These are phyloP conservation scores for Epichloe aotearoae DNA, from an alignment of 2,329 filamentous ascomycete genomes.

Conservation along the genomic window DNA sequence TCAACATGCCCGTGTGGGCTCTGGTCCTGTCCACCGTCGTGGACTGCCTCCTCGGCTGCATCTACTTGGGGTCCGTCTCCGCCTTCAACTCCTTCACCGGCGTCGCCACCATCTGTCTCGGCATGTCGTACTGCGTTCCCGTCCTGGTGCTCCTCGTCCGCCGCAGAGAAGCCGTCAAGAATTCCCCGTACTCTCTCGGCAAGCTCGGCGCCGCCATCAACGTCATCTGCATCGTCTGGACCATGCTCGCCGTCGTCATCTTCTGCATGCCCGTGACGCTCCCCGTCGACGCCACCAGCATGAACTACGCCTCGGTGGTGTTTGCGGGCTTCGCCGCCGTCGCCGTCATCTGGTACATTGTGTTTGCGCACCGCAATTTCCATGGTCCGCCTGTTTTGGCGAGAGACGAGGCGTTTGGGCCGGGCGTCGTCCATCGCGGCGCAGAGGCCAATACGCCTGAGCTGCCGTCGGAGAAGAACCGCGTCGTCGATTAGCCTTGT, in stretches of 20 bases:
- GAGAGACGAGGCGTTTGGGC: not conserved
- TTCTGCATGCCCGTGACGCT: slow-evolving; percentile 63
- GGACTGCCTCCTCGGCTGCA: slow-evolving; percentile 58
- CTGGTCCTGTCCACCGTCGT: slow-evolving; percentile 55
- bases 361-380: slow-evolving; percentile 49
- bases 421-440: not conserved
- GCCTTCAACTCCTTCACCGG: slow-evolving; percentile 73
- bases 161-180: slow-evolving; percentile 49
- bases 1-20: slow-evolving; percentile 59
- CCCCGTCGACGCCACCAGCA: slow-evolving; percentile 39
- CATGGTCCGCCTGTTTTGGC: slow-evolving; percentile 36
- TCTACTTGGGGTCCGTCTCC: slow-evolving; percentile 65
- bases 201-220: slow-evolving; percentile 58
- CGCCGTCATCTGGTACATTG: slow-evolving; percentile 49
- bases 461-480: slow-evolving; percentile 1
- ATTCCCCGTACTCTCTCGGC: slow-evolving; percentile 57
- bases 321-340: slow-evolving; percentile 49
- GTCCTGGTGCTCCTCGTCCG: slow-evolving; percentile 59
- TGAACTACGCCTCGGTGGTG: slow-evolving; percentile 57
- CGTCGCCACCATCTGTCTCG: slow-evolving; percentile 67
- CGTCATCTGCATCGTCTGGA: slow-evolving; percentile 55
- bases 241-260: slow-evolving; percentile 52
- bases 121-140: slow-evolving; percentile 61
- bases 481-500: not conserved
- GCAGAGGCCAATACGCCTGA: not conserved